Base-by-base conservation (phyloP, 306 rosid species). In the Cicer bijugum region DNA sequence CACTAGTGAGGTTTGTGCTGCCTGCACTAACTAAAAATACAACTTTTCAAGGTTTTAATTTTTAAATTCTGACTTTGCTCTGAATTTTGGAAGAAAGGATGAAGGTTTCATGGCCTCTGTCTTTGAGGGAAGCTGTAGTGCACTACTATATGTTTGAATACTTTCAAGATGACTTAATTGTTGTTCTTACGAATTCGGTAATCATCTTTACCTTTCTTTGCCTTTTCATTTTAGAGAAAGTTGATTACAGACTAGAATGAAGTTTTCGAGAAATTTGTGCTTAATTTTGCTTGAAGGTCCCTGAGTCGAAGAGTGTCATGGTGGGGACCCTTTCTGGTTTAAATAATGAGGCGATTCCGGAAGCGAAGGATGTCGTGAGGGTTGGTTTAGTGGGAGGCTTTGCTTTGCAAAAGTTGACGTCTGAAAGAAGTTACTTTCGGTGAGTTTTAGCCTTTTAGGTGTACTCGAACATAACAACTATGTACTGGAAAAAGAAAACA, bases 31-130 rank as follows among this genome's bases (percentile, higher is more conserved):
- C 35, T 62, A 17, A 39, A 50, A n/a, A 6, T 48, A 6, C 70
- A 6, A 14, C 16, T 12, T 47, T 55, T 64, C 60, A 15, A 56
- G 60, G 64, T 58, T 40, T 74, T 80, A 6, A 38, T 15, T 84
- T 82, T 74, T 57, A n/a, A 63, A 76, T 64, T 57, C 85, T 85
- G 80, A 86, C 52, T 71, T 78, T 86, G 68, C 77, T 80, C 60
- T 38, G 59, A 83, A 66, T 86, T 91, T 83, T 85, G 96, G 84
- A 88, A 91, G 95, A 77, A 91, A 94, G 98, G 91, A 58, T 91
- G 91, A 94, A 94, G 88, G 71, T 91, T 83, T 74, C 98, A 0
- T 95, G 97, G 99, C 99, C 99, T 1, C 86, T 91, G 73, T 88
- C 99, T 14, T 45, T 86, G 43, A 95, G 99, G 89, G 99, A 95